Base-by-base conservation (phyloP, 2,329 filamentous ascomycete genomes). In the Fusarium poae region DNA sequence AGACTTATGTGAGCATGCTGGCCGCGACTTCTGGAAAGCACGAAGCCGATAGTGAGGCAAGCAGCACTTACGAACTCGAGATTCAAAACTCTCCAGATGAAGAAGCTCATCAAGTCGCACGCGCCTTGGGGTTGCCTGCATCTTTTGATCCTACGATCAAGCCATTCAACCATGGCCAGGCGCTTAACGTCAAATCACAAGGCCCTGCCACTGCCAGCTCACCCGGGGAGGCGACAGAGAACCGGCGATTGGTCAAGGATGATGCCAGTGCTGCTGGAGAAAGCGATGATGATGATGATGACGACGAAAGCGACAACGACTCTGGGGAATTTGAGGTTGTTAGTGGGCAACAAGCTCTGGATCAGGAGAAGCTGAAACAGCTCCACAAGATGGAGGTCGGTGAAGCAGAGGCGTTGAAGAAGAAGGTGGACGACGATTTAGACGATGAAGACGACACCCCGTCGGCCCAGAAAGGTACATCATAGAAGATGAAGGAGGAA, bases 1-100 rank as follows among this genome's bases (percentile, higher is more conserved):
- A 91, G 70, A 91, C 89, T 44, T 97, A 97, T 77, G 84, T 90
- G 52, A 87, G 90, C 54, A 93, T 97, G 79, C 82, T 97, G 12
- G 88, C 91, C 52, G 86, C 91, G 72, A 85, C 80, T 11, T 77
- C 82, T 44, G 86, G 86, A 34, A 83, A 82, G 49, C 87, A 89
- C 72, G 87, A 89, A 73, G 86, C 86, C 65, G 85, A 89, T 61
- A 85, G 82, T 75, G 84, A 86, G 58, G 80, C 81, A 37, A 84
- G 81, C 69, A 84, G 82, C 70, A 77, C 81, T 10, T 88, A 87
- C 74, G 83, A 87, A 70, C 80, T 88, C 21, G 86, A 88, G 75
- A 80, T 83, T 3, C 80, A 82, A 40, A 82, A 88, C 42, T 85
- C 85, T 1, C 79, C 86, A 3, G 88, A 89, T 67, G 86, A 89